Evolutionary conservation across 2,329 filamentous ascomycete genomes (phyloP), one percentile per base, ranked within the genome.

Genomic region (Apiospora hydei): DNA sequence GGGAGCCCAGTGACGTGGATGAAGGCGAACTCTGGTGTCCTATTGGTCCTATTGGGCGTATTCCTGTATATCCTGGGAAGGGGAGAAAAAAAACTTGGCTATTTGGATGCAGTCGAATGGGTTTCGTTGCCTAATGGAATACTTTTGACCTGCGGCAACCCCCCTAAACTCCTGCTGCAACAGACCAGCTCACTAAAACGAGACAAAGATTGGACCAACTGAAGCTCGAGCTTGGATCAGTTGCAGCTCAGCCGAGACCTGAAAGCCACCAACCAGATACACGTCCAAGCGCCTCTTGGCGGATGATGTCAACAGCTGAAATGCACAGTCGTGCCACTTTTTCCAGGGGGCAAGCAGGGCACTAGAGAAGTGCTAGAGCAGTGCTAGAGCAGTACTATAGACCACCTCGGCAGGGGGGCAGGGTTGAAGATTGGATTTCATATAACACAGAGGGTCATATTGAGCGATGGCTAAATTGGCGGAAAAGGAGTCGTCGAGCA

Each of bases 21-120:
- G 66, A 68, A 47, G 66, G 18, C 44, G n/a, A 10, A 30, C 66
- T 44, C 41, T 47, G 13, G n/a, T 47, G 64, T 68, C 66, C 66
- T 68, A 68, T 68, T 68, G 43, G 64, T 47, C 66, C 66, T 68
- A 68, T 68, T 68, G 43, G 66, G 43, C 44, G 57, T 64, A 64
- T 64, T 41, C 10, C 41, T 41, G 57, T 3, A 38, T 64, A 64
- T 64, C 18, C 57, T 64, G 21, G 57, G 57, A 64, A 64, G 34
- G 57, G 3, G 11, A 30, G 38, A 61, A 61, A 38, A 38, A 38
- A 64, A 64, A 64, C 57, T 64, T 64, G 57, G 57, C 57, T 64
- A n/a, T n/a, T 64, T 41, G 30, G 41, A 64, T 41, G 57, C 57
- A 64, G 57, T 64, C 57, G 57, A 64, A 64, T 13, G 57, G 57